Conservation (phyloP, 306 rosid genomes). For the Cucurbita moschata region DNA sequence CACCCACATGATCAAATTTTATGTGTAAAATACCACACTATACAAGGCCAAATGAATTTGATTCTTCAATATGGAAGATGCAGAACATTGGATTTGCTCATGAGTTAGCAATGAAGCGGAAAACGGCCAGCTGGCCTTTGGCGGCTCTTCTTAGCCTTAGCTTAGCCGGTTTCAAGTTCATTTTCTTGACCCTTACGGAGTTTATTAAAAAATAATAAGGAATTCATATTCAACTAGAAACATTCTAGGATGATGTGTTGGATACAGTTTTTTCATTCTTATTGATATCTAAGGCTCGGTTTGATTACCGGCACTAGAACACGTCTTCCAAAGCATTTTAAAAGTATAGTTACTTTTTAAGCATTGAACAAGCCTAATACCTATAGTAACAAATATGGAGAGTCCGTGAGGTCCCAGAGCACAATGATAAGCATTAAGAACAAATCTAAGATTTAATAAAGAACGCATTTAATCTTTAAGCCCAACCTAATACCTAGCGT, state of each 20-base stretch:
- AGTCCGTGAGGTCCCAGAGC: neutral
- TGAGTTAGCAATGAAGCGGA: too few species aligned
- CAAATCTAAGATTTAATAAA: neutral
- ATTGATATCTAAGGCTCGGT: too few species aligned
- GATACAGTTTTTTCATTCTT: neutral
- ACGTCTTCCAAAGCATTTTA: neutral
- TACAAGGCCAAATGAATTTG: neutral
- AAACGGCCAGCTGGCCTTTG: too few species aligned
- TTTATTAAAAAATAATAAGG: neutral
- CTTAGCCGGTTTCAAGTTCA: too few species aligned
- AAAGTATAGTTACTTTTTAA: neutral
- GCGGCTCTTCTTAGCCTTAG: too few species aligned
- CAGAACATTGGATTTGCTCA: too few species aligned
- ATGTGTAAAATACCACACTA: neutral
- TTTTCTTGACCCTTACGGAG: too few species aligned
- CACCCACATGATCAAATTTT: neutral
- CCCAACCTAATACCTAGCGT: neutral
- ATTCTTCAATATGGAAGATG: neutral
- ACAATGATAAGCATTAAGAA: neutral
- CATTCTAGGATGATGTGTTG: neutral
- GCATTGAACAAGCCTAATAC: neutral
- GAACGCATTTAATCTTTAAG: neutral
- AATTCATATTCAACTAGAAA: neutral
- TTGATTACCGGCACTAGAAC: neutral
- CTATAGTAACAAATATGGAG: neutral